phyloP scores from a whole-genome alignment of 1,139 yeast genomes.

The Suhomyces terraborum region DNA sequence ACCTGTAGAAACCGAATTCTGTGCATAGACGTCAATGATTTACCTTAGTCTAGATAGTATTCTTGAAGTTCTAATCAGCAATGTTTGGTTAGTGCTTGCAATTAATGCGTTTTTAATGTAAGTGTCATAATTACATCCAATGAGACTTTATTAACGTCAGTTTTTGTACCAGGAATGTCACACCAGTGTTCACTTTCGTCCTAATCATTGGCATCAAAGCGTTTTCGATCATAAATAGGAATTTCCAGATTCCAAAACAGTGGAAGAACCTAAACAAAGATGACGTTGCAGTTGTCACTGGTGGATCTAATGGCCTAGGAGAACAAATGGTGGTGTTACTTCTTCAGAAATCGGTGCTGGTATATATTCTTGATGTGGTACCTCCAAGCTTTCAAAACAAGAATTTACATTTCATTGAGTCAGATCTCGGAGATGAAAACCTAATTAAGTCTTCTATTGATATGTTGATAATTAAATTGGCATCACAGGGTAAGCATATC shows the following conservation, averaged over 20 bases:
- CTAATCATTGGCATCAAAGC: neutral
- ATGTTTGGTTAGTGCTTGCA: neutral
- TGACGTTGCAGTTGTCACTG: constrained; percentile 58
- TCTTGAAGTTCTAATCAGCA: neutral
- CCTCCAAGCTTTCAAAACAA: constrained; percentile 26
- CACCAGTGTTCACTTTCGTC: neutral
- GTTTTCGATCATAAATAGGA: constrained; percentile 3
- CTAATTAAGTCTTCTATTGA: constrained; percentile 27
- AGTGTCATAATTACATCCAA: neutral
- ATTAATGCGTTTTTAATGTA: constrained; percentile 3
- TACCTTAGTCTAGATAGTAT: constrained; percentile 6
- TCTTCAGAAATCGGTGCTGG: constrained; percentile 32
- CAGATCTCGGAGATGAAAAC: constrained; percentile 52
- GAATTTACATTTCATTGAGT: constrained; percentile 35
- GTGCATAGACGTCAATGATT: neutral
- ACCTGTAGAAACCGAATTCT: neutral
- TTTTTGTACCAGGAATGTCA: neutral
- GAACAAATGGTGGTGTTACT: constrained; percentile 42
- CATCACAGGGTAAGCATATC: constrained; percentile 33
- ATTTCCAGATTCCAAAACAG: constrained; percentile 5
- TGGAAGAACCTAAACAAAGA: constrained; percentile 10
- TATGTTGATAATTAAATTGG: constrained; percentile 31
- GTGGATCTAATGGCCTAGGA: constrained; percentile 69
- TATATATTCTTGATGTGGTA: constrained; percentile 51
- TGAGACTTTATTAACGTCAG: constrained; percentile 6